phyloP scores from a whole-genome alignment of 768 basidiomycete genomes.

The Dioszegia crocea region DNA sequence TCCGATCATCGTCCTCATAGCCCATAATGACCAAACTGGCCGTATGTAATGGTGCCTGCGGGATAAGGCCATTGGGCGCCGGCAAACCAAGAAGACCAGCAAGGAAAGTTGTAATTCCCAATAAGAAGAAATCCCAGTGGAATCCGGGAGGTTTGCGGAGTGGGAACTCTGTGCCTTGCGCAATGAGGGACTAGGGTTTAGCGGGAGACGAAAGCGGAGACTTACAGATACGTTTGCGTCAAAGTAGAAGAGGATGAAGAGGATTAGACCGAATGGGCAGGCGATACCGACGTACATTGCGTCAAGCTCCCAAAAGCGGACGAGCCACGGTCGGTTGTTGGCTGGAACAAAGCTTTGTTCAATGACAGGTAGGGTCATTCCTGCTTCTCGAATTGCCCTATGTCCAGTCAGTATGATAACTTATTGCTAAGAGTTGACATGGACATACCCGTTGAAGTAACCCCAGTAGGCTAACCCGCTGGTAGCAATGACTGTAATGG shows the following conservation, averaged over 20 bases:
- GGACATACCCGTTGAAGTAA: conserved; percentile 55
- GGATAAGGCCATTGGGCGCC: conserved; percentile 51
- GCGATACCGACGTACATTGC: conserved; percentile 86
- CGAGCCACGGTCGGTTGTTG: conserved; percentile 70
- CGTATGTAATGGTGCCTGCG: conserved; percentile 84
- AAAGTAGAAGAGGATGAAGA: conserved; percentile 92
- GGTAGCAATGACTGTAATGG: conserved; percentile 69
- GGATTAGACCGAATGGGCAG: conserved; percentile 77
- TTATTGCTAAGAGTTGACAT: not conserved
- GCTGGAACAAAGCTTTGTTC: conserved; percentile 65
- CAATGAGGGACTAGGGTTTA: conserved; percentile 72
- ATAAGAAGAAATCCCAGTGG: conserved; percentile 75
- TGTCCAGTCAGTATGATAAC: not conserved
- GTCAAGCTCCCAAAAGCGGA: conserved; percentile 81
- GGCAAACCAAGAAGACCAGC: conserved; percentile 49
- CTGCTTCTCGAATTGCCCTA: conserved; percentile 51
- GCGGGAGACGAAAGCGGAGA: too few species aligned
- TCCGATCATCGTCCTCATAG: conserved; percentile 23
- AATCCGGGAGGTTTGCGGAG: conserved; percentile 74
- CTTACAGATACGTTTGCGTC: conserved; percentile 88
- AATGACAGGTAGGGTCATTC: conserved; percentile 63
- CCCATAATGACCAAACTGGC: conserved; percentile 70
- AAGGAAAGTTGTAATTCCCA: conserved; percentile 84
- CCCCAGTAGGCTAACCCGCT: conserved; percentile 87
- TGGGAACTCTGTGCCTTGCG: conserved; percentile 76